Evolutionary conservation across 805 yeast species (phyloP).

Genomic region (Danielia oregonensis): DNA sequence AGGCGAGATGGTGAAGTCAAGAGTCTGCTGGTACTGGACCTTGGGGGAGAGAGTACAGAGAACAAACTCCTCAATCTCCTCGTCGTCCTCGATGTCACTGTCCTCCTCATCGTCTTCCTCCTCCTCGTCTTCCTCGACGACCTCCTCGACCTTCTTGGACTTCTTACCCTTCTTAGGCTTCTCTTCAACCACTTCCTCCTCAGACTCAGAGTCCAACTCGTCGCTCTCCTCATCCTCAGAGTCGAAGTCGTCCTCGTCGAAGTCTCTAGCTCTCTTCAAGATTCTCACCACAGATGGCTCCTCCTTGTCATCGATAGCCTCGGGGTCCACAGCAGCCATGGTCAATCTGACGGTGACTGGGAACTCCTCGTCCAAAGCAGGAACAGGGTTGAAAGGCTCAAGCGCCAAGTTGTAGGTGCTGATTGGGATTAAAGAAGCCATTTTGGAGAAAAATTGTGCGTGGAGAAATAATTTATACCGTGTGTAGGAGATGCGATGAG

Average conservation of each 20-base stretch:
- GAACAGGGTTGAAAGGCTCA: conserved; percentile 82
- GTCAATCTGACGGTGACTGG: conserved; percentile 91
- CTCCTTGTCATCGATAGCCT: conserved; percentile 71
- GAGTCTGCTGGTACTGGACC: conserved; percentile 79
- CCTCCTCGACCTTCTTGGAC: conserved; percentile 42
- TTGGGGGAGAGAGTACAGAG: conserved; percentile 89
- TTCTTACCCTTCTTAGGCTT: conserved; percentile 21
- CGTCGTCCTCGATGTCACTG: conserved; percentile 61
- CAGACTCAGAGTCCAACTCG: conserved; percentile 44
- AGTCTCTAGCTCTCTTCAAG: conserved; percentile 60
- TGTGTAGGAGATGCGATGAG: too few species aligned
- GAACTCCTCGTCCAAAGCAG: conserved; percentile 79
- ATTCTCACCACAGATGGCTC: conserved; percentile 89
- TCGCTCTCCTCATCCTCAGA: conserved; percentile 45
- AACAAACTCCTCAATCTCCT: conserved; percentile 78
- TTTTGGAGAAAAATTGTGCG: conserved; percentile 29
- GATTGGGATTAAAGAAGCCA: conserved; percentile 77
- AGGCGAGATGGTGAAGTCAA: conserved; percentile 87
- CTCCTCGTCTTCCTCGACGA: conserved; percentile 47
- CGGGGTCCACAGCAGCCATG: conserved; percentile 94
- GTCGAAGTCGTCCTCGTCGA: conserved; percentile 41
- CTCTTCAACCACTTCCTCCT: conserved; percentile 24
- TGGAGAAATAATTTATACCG: too few species aligned
- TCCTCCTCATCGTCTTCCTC: conserved; percentile 52
- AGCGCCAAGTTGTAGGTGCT: conserved; percentile 84